Evolutionary conservation across 2,329 filamentous ascomycete species (phyloP).

Genomic region (Coniochaeta sp.): DNA sequence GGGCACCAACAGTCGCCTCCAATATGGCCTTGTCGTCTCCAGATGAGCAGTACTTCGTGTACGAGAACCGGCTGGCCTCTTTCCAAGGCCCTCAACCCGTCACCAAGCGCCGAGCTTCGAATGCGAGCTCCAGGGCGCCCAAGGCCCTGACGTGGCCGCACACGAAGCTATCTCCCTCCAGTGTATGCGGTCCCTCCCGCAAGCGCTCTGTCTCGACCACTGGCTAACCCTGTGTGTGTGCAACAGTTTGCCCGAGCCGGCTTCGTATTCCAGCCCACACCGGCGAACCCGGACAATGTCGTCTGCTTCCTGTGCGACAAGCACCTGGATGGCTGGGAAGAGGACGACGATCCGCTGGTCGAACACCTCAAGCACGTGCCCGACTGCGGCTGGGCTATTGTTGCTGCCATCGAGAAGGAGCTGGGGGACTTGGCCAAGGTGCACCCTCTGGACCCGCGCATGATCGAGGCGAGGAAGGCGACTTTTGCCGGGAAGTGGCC

Average conservation of each 20-base stretch:
- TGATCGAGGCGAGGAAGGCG: slow-evolving; percentile 69
- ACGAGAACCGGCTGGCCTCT: slow-evolving; percentile 70
- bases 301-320: slow-evolving; percentile 82
- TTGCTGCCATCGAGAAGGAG: slow-evolving; percentile 53
- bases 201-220: not conserved
- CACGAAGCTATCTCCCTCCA: slow-evolving; percentile 53
- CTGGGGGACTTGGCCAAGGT: slow-evolving; percentile 57
- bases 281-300: slow-evolving; percentile 76
- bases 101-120: slow-evolving; percentile 64
- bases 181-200: slow-evolving; percentile 44
- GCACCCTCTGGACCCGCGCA: slow-evolving; percentile 64
- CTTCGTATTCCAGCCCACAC: slow-evolving; percentile 78
- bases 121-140: slow-evolving; percentile 47
- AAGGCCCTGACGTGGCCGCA: slow-evolving; percentile 74
- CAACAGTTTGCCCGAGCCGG: slow-evolving; percentile 78
- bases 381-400: slow-evolving; percentile 82
- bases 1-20: not conserved
- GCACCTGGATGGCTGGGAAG: slow-evolving; percentile 86
- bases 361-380: slow-evolving; percentile 83
- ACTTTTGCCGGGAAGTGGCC: slow-evolving; percentile 83
- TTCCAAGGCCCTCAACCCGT: slow-evolving; percentile 62
- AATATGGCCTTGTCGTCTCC: slow-evolving; percentile 9
- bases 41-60: slow-evolving; percentile 28
- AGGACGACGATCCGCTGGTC: slow-evolving; percentile 70
- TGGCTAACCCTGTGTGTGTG: not conserved